Conservation (phyloP, 2,329 filamentous ascomycete species). For the Cladosporium colombiae region DNA sequence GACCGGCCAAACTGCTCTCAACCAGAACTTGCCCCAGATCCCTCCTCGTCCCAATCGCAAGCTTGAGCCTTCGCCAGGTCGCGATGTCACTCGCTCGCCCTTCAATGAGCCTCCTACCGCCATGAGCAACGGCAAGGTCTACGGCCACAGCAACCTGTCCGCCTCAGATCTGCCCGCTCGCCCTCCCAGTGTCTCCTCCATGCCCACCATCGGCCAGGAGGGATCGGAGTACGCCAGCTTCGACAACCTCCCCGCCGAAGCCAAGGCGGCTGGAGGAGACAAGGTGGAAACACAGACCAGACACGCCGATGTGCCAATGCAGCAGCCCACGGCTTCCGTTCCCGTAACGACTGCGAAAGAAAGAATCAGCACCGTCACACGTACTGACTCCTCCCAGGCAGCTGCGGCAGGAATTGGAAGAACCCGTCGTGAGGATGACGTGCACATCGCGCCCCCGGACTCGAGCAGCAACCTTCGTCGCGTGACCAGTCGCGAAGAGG, state of each 20-base stretch:
- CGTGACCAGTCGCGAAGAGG: slow-evolving; percentile 29
- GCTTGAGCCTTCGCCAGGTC: slow-evolving; percentile 77
- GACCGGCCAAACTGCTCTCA: slow-evolving; percentile 44
- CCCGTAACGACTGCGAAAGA: slow-evolving; percentile 79
- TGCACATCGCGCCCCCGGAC: slow-evolving; percentile 31
- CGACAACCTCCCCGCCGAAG: slow-evolving; percentile 41
- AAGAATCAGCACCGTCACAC: slow-evolving; percentile 79
- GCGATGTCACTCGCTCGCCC: slow-evolving; percentile 79
- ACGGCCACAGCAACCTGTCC: slow-evolving; percentile 36
- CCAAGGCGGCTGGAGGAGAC: slow-evolving; percentile 36
- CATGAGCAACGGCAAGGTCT: slow-evolving; percentile 38
- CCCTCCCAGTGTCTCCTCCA: slow-evolving; percentile 68
- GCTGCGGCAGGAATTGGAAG: slow-evolving; percentile 82
- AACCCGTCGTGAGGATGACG: slow-evolving; percentile 54
- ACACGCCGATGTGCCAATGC: slow-evolving; percentile 78
- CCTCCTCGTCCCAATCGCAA: slow-evolving; percentile 75
- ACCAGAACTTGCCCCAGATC: slow-evolving; percentile 65
- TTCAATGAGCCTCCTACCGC: slow-evolving; percentile 68
- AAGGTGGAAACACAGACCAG: slow-evolving; percentile 48
- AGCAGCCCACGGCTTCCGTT: slow-evolving; percentile 86
- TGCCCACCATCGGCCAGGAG: slow-evolving; percentile 87
- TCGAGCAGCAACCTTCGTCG: slow-evolving; percentile 28
- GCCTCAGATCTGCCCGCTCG: slow-evolving; percentile 54
- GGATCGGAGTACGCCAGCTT: slow-evolving; percentile 81
- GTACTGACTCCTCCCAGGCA: slow-evolving; percentile 85